Evolutionary conservation across 176 grass and related monocot genomes (phyloP).

Genomic region (Cymbopogon citratus): DNA sequence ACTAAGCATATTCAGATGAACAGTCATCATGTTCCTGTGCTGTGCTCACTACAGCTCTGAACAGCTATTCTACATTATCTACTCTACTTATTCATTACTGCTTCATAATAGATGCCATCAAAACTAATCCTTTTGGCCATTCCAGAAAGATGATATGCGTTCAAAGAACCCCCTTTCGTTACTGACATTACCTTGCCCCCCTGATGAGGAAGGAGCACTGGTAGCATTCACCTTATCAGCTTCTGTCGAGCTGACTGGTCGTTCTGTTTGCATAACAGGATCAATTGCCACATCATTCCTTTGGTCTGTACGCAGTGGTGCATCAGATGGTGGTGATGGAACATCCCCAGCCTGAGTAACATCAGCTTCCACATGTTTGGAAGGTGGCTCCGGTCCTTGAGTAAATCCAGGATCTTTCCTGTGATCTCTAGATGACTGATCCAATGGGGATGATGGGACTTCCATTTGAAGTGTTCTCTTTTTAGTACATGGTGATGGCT

Average conservation of each 20-base stretch:
- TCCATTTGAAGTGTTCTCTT: neutral
- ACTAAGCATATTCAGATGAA: neutral
- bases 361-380: slow-evolving; percentile 5
- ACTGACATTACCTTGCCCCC: neutral
- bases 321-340: neutral
- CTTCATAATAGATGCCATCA: neutral
- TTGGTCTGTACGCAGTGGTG: neutral
- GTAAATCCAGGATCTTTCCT: too few relatives aligned
- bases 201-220: neutral
- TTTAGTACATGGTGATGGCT: neutral
- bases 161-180: slow-evolving; percentile 17
- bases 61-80: neutral
- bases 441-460: neutral
- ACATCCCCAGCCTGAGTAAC: neutral
- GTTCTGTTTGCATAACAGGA: slow-evolving; percentile 6
- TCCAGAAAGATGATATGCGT: slow-evolving; percentile 22
- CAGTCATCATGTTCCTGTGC: neutral
- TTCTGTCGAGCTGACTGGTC: neutral
- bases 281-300: neutral
- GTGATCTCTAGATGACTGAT: too few relatives aligned
- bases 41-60: neutral
- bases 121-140: neutral
- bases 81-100: neutral
- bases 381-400: too few relatives aligned
- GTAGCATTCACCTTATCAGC: neutral